Evolutionary conservation across 768 basidiomycete species (phyloP).

Genomic region (Boletus rufocinnamomeus): DNA sequence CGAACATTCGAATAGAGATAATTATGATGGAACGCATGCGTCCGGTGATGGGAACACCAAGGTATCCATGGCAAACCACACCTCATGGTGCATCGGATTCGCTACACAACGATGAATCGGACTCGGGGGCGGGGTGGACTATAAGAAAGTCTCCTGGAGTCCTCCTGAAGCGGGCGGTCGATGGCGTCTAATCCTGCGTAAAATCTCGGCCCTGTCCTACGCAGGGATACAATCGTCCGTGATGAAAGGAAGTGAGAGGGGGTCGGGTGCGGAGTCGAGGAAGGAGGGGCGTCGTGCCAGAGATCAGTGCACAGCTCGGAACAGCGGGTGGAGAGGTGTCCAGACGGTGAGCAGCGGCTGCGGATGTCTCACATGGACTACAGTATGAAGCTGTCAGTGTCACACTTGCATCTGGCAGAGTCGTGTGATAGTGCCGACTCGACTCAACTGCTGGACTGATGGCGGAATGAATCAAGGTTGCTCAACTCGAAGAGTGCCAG

Average conservation of each 20-base stretch:
- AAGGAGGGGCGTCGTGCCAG: not conserved
- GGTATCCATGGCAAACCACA: not conserved
- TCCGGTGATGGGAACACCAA: not conserved
- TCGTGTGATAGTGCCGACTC: not conserved
- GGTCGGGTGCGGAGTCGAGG: not conserved
- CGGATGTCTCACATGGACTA: too few species aligned
- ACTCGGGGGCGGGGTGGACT: not conserved
- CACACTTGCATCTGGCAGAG: constrained; percentile 1
- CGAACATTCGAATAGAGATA: not conserved
- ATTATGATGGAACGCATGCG: not conserved
- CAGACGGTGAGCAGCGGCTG: constrained; percentile 9
- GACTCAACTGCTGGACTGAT: not conserved
- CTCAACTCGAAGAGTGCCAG: too few species aligned
- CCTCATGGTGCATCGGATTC: not conserved
- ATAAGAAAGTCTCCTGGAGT: not conserved
- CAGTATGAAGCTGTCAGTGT: constrained; percentile 22
- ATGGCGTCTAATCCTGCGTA: not conserved
- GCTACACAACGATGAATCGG: not conserved
- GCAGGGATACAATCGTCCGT: constrained; percentile 72
- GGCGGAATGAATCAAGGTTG: too few species aligned
- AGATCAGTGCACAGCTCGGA: too few species aligned
- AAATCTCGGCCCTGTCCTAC: constrained; percentile 52
- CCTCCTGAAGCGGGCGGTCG: not conserved
- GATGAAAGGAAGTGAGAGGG: not conserved
- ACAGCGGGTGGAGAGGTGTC: constrained; percentile 8